Base-by-base conservation (phyloP, 208 protist genomes). In the Wallacemonas sp. region DNA sequence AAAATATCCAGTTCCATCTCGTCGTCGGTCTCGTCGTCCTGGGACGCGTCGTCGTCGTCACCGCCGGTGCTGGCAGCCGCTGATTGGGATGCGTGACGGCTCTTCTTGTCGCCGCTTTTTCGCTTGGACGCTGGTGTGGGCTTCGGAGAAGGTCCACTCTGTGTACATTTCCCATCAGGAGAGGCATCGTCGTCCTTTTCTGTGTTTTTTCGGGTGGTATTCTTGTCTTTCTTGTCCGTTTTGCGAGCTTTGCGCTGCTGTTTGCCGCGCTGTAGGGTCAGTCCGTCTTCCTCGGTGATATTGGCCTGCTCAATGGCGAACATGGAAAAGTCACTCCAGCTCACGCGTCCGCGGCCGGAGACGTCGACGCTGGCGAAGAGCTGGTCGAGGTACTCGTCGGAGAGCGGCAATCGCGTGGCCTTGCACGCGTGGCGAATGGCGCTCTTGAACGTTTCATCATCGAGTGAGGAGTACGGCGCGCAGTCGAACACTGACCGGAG, bases 241-340 rank as follows among this genome's bases (percentile, higher is more conserved):
- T 1, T 21, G 52, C 30, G 32, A 9, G 6, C 14, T 41, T 41
- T 41, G 36, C 36, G 6, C 19, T 14, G 33, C 33, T 24, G 2
- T 2, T 17, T n/a, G 32, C 46, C 16, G 19, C 54, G 43, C 19
- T 62, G 11, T 24, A 27, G 26, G 11, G n/a, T 14, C 44, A 65
- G 36, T 6, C 34, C 27, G 16, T 74, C 36, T 3, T 14, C 52
- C 21, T 47, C 49, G 2, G 58, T 26, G 47, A 33, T 61, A 19
- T 46, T 27, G 6, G 67, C 68, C 44, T 75, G 68, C 12, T 88
- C 73, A 58, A 88, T 80, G 24, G 62, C 65, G 43, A 81, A 80
- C 68, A 83, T 79, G 39, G 72, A 76, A 47, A 88, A 85, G n/a
- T 63, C 72, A 23, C 70, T 64, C 80, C 83, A 88, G 23, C 70